Evolutionary conservation across 2,329 filamentous ascomycete species (phyloP), one percentile per base, ranked within the genome.

Genomic region (Endocalyx cinctus): DNA sequence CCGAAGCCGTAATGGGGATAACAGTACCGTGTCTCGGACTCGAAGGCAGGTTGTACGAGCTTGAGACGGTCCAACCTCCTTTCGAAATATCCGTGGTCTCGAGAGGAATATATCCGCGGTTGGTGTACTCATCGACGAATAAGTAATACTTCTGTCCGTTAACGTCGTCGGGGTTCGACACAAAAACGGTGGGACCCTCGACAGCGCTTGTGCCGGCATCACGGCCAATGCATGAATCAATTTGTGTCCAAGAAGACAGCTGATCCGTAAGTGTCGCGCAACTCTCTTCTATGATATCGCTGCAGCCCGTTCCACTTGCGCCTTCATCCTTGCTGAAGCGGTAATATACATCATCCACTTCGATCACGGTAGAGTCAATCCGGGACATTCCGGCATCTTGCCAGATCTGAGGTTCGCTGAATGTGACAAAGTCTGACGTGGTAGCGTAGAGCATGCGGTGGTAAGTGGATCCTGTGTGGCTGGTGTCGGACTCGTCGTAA

Each of bases 291-390:
- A 76, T 74, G 16, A 75, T 74, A 27, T 76, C 72, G 3, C 54
- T 57, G 45, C 72, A 76, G 2, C 71, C 71, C 1, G 69, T 73
- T 2, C 52, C 57, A 5, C 52, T 59, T 2, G 60, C 66, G 0
- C 68, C 69, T 35, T 75, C 71, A 26, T 75, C 71, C 37, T 76
- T 75, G 13, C 70, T 74, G 45, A 75, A 76, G 8, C 72, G 69
- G 44, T 72, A 70, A 47, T 67, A 74, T 0, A 49, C 51, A 10
- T 50, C 48, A 2, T 57, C 58, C 0, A 59, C 60, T 33, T 67
- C 55, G 11, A 74, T 46, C 0, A 74, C 66, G 0, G 70, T 74
- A 0, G 70, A 67, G 43, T 75, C 72, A 16, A 75, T 75, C 2
- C 70, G 61, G 2, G 71, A 67, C 30, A 59, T 61, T 8, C 67